Conservation (phyloP, 2,329 filamentous ascomycete species). For the Berkeleyomyces basicola region DNA sequence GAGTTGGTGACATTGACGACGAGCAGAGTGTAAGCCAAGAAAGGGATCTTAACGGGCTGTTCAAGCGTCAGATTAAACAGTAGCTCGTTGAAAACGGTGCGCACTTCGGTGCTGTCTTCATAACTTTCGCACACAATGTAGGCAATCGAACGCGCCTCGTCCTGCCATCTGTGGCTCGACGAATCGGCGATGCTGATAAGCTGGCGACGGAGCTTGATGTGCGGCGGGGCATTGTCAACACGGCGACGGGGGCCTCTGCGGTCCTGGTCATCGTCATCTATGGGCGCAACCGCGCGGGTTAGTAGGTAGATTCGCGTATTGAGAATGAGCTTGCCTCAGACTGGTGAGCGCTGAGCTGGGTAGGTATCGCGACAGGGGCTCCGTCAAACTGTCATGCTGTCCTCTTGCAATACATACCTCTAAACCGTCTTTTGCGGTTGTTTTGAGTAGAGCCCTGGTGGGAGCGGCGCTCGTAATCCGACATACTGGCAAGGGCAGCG, state of each 20-base stretch:
- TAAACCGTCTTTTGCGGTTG: constrained; percentile 60
- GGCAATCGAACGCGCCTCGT: constrained; percentile 60
- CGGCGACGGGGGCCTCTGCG: constrained; percentile 60
- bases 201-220: constrained; percentile 59
- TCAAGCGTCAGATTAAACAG: constrained; percentile 64
- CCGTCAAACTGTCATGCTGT: too few species aligned
- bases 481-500: constrained; percentile 24
- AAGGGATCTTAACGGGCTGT: constrained; percentile 96
- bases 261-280: constrained; percentile 49
- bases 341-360: too few species aligned
- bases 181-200: constrained; percentile 70
- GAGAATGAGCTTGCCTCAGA: background rate
- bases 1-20: constrained; percentile 62
- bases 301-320: background rate
- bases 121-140: constrained; percentile 66
- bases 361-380: too few species aligned
- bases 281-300: background rate
- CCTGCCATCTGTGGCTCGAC: constrained; percentile 58
- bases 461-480: constrained; percentile 41
- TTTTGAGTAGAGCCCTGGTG: constrained; percentile 28
- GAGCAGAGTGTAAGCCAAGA: constrained; percentile 69
- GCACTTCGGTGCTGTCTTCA: constrained; percentile 60
- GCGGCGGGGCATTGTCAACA: constrained; percentile 51
- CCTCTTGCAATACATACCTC: constrained; percentile 39
- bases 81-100: constrained; percentile 55